Evolutionary conservation across 768 basidiomycete genomes (phyloP).

Genomic region (Naganishia randhawae): DNA sequence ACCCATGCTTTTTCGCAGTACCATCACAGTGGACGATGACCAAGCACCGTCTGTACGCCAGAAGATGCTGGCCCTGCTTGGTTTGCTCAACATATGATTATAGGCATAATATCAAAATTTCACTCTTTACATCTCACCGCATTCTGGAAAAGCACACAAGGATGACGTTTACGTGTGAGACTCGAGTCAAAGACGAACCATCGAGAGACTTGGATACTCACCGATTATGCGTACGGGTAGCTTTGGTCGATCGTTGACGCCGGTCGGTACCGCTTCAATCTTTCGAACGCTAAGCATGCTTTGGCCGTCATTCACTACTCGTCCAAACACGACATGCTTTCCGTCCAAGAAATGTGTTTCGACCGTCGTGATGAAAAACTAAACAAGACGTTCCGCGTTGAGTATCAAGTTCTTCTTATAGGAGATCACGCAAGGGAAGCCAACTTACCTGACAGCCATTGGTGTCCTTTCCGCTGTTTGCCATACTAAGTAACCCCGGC

Average conservation of each 20-base stretch:
- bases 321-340: slow-evolving; percentile 50
- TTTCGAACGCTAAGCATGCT: slow-evolving; percentile 86
- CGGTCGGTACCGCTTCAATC: slow-evolving; percentile 89
- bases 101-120: neutral
- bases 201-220: neutral
- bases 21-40: too few species aligned
- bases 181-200: neutral
- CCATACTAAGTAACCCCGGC: slow-evolving; percentile 89
- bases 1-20: too few species aligned
- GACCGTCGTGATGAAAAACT: slow-evolving; percentile 96
- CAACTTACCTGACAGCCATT: slow-evolving; percentile 31
- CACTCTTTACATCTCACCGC: slow-evolving; percentile 48
- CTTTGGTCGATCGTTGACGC: slow-evolving; percentile 30
- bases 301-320: slow-evolving; percentile 57
- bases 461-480: slow-evolving; percentile 45
- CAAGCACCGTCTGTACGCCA: too few species aligned
- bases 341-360: slow-evolving; percentile 92
- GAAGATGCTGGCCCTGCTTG: neutral
- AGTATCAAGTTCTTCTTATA: neutral
- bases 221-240: slow-evolving; percentile 22
- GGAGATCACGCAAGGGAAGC: neutral
- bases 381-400: neutral
- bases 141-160: slow-evolving; percentile 35
- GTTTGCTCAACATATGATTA: neutral
- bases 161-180: neutral